Conservation (phyloP, 73 alveolate species). For the Paramecium sexaurelia region DNA sequence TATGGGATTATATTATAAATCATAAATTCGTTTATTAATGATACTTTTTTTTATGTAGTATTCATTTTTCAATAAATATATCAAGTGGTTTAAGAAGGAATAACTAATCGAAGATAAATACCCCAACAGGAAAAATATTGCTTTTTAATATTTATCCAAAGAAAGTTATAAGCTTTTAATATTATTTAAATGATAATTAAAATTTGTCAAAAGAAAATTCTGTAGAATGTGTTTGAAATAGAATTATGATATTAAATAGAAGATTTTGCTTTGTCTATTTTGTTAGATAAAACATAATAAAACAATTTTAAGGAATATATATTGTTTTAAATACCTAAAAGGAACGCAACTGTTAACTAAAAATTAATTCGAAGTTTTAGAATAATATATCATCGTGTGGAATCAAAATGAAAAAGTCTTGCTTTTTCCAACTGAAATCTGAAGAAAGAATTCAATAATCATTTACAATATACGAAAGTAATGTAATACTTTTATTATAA, state of each 20-base stretch:
- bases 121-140: conserved; percentile 14
- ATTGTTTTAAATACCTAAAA: too few species aligned
- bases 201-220: neutral
- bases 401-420: too few species aligned
- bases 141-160: conserved; percentile 16
- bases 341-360: too few species aligned
- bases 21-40: neutral
- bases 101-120: neutral
- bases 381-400: too few species aligned
- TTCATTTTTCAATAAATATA: neutral
- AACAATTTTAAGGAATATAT: too few species aligned
- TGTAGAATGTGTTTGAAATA: conserved; percentile 28
- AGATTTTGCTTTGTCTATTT: conserved; percentile 25
- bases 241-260: neutral
- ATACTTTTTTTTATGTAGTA: neutral
- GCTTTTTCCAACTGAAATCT: too few species aligned
- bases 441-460: too few species aligned
- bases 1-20: neutral
- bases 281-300: neutral
- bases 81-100: neutral
- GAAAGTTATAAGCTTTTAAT: neutral
- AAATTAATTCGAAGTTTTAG: too few species aligned
- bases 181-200: conserved; percentile 16
- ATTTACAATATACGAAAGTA: too few species aligned
- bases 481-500: too few species aligned